Conservation (phyloP, 345 rosid genomes). For the Sisymbrium irio region DNA sequence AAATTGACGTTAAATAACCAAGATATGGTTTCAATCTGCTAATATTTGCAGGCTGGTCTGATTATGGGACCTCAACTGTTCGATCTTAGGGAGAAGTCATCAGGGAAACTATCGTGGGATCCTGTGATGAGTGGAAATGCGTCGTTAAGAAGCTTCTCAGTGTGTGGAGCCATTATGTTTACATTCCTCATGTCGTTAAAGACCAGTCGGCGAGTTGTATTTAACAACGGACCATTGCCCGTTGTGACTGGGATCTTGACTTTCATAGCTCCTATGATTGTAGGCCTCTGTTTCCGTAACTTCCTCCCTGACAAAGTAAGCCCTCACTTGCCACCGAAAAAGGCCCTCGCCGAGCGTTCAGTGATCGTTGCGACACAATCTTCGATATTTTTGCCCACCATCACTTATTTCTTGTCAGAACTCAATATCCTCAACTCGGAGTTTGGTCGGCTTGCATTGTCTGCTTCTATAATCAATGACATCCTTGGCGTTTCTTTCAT, state of each 20-base stretch:
- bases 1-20: too few relatives aligned
- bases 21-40: not conserved
- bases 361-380: slow-evolving; percentile 19
- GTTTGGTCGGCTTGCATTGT: slow-evolving; percentile 26
- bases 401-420: slow-evolving; percentile 4
- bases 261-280: slow-evolving; percentile 1
- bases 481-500: not conserved
- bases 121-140: not conserved
- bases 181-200: slow-evolving; percentile 45
- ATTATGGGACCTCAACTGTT: slow-evolving; percentile 21
- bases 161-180: slow-evolving; percentile 36
- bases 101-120: slow-evolving; percentile 3
- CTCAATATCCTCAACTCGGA: slow-evolving; percentile 29
- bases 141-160: slow-evolving; percentile 21
- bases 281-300: slow-evolving; percentile 4
- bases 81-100: slow-evolving; percentile 11
- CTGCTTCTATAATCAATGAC: slow-evolving; percentile 22
- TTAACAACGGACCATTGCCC: slow-evolving; percentile 19
- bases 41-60: slow-evolving; percentile 28
- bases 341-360: slow-evolving; percentile 6
- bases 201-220: slow-evolving; percentile 31
- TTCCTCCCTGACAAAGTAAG: not conserved
- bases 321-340: slow-evolving; percentile 1
- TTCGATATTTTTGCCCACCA: slow-evolving; percentile 11
- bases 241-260: slow-evolving; percentile 18